Evolutionary conservation across 305 asterid species (phyloP).

Genomic region (Ilex paraguariensis): DNA sequence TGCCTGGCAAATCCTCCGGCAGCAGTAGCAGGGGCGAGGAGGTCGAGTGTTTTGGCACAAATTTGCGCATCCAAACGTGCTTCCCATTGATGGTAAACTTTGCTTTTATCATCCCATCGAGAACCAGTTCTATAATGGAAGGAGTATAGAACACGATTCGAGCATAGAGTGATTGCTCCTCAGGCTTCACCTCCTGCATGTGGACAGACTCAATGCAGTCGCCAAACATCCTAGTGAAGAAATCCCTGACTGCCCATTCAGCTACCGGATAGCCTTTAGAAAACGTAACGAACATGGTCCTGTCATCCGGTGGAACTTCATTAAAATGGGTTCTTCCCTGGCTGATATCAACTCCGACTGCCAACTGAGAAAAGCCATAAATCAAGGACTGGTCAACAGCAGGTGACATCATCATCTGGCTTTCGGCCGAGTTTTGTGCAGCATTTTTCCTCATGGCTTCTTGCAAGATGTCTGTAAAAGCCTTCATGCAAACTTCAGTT

Average conservation of each 20-base stretch:
- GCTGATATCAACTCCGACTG: constrained; percentile 11
- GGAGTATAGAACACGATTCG: constrained; percentile 23
- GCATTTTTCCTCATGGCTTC: constrained; percentile 5
- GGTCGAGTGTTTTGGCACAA: constrained; percentile 17
- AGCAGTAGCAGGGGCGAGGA: not conserved
- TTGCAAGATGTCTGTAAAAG: constrained; percentile 31
- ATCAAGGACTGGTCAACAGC: constrained; percentile 7
- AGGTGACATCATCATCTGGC: not conserved
- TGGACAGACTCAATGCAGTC: constrained; percentile 31
- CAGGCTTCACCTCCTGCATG: constrained; percentile 38
- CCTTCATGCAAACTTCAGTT: constrained; percentile 21
- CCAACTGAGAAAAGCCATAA: constrained; percentile 15
- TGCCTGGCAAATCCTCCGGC: constrained; percentile 1
- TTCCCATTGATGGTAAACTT: constrained; percentile 47
- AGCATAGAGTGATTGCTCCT: constrained; percentile 46
- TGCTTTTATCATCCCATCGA: constrained; percentile 29
- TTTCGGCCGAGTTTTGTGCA: not conserved
- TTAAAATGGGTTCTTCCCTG: constrained; percentile 2
- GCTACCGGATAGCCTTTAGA: constrained; percentile 41
- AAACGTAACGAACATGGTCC: constrained; percentile 50
- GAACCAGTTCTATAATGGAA: constrained; percentile 15
- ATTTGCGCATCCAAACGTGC: constrained; percentile 59
- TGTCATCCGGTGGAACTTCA: constrained; percentile 14
- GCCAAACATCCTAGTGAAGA: constrained; percentile 24
- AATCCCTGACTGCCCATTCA: constrained; percentile 31